Evolutionary conservation across 805 yeast genomes (phyloP), one percentile per base, ranked within the genome.

Genomic region (Brettanomyces custersianus): DNA sequence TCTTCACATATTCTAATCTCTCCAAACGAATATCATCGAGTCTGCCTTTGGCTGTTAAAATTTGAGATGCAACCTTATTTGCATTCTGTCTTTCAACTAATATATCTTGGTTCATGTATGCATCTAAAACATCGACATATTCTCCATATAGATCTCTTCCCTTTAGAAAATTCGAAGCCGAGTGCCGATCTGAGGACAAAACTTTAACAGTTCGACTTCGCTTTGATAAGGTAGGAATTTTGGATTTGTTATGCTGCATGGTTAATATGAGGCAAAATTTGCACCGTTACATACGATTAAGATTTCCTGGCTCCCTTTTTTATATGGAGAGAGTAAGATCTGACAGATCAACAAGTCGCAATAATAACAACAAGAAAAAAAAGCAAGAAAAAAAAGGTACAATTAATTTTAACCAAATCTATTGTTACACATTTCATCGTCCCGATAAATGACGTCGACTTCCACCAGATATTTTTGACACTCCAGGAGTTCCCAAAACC

Each of bases 401-500:
- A 12, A 22, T 12, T 22, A 22, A 9, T 9, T 22, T n/a, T n/a
- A n/a, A n/a, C n/a, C n/a, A n/a, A n/a, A n/a, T n/a, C n/a, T n/a
- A n/a, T n/a, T n/a, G n/a, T n/a, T n/a, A n/a, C n/a, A n/a, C n/a
- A n/a, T n/a, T n/a, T n/a, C n/a, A n/a, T n/a, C n/a, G n/a, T n/a
- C n/a, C n/a, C n/a, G n/a, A n/a, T n/a, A n/a, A n/a, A n/a, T n/a
- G n/a, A n/a, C n/a, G n/a, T n/a, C n/a, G n/a, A n/a, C 35, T 39
- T n/a, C 21, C 35, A 12, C 58, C 50, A 31, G 65, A 59, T 3
- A 51, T 42, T 39, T 61, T 62, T 37, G 66, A 49, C 17, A 62
- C 53, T 19, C 65, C 65, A 3, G 57, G 53, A 24, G 43, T 52
- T 2, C 63, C 64, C 18, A 60, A 47, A 18, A 59, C 43, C 36